Conservation (phyloP, 2,329 filamentous ascomycete genomes). For the Venturiaceae sp. region DNA sequence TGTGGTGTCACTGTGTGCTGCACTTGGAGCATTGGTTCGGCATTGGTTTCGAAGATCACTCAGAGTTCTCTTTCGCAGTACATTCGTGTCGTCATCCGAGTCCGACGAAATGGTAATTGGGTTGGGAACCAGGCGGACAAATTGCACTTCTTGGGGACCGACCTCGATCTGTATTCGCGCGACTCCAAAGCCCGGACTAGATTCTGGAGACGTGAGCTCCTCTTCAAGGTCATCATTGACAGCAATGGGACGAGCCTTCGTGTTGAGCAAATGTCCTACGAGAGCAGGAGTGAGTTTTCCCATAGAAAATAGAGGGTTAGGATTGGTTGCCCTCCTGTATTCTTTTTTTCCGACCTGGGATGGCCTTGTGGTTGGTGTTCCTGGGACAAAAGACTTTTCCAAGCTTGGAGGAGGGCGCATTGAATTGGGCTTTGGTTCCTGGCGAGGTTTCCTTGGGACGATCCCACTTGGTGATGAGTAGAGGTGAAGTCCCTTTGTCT, state of each 20-base stretch:
- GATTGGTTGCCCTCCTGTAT: not conserved
- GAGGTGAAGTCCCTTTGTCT: not conserved
- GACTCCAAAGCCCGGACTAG: not conserved
- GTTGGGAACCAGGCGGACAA: not conserved
- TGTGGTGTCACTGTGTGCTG: not conserved
- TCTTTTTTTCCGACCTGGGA: not conserved
- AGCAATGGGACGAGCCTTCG: not conserved
- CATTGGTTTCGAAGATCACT: not conserved
- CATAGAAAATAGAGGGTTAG: not conserved
- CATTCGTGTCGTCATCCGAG: not conserved
- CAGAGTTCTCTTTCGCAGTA: not conserved
- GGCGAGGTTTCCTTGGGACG: not conserved
- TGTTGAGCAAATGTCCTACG: not conserved
- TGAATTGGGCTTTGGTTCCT: not conserved
- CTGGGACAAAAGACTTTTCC: not conserved
- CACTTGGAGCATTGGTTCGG: not conserved
- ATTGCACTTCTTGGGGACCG: not conserved
- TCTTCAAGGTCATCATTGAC: not conserved
- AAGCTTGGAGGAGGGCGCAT: not conserved
- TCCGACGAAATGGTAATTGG: not conserved
- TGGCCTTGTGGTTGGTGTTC: not conserved
- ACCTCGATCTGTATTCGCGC: not conserved
- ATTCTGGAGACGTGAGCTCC: not conserved
- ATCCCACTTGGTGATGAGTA: not conserved
- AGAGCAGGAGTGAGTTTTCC: not conserved